Evolutionary conservation across 1,139 yeast species (phyloP).

Genomic region (Hanseniaspora sp.): DNA sequence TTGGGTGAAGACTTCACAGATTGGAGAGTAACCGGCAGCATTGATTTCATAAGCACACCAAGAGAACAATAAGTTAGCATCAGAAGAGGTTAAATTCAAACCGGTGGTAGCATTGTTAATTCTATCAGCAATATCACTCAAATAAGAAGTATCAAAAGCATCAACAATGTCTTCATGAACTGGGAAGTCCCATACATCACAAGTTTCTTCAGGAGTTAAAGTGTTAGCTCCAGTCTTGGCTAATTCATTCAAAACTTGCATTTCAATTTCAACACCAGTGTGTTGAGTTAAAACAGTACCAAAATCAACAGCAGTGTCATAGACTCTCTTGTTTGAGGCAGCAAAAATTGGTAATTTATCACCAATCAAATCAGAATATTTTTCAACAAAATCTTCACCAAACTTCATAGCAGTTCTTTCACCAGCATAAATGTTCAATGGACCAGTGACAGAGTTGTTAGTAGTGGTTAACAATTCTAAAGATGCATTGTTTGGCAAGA

Average conservation of each 20-base stretch:
- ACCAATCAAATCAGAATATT: slow-evolving; percentile 19
- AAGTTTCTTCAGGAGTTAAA: slow-evolving; percentile 32
- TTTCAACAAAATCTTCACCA: slow-evolving; percentile 20
- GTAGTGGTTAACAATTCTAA: slow-evolving; percentile 25
- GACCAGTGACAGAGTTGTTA: slow-evolving; percentile 18
- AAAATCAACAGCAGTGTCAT: slow-evolving; percentile 21
- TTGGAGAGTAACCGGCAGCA: slow-evolving; percentile 43
- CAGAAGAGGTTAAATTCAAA: slow-evolving; percentile 34
- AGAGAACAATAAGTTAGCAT: slow-evolving; percentile 37
- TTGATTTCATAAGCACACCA: slow-evolving; percentile 51
- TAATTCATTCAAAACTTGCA: slow-evolving; percentile 33
- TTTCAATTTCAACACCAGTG: slow-evolving; percentile 29
- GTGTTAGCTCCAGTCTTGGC: slow-evolving; percentile 34
- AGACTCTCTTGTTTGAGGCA: slow-evolving; percentile 22
- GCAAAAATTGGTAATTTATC: slow-evolving; percentile 20
- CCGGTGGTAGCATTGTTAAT: slow-evolving; percentile 35
- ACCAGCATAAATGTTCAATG: slow-evolving; percentile 21
- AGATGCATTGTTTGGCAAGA: slow-evolving; percentile 23
- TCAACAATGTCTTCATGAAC: slow-evolving; percentile 22
- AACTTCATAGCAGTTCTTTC: slow-evolving; percentile 23
- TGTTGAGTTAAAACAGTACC: slow-evolving; percentile 33
- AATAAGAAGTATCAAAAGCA: slow-evolving; percentile 26
- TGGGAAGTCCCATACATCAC: slow-evolving; percentile 27
- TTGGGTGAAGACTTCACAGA: slow-evolving; percentile 43
- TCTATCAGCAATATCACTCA: slow-evolving; percentile 33